These are phyloP conservation scores for Clavispora carvajalis DNA, from an alignment of 805 yeast species.

Conservation along the genomic window DNA sequence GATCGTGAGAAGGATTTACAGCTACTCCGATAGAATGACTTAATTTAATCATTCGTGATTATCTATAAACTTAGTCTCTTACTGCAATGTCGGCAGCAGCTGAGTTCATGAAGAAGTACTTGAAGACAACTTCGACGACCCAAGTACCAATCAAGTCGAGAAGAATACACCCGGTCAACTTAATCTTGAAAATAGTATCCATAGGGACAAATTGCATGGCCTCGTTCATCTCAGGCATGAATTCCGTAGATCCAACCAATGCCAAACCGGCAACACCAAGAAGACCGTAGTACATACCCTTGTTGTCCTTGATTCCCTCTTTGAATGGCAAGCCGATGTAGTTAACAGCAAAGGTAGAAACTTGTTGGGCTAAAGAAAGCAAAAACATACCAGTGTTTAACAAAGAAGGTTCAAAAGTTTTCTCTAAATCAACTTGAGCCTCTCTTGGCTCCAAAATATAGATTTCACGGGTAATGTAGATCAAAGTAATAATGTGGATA, in stretches of 20 bases:
- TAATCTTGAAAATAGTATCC: constrained; percentile 65
- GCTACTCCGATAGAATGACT: constrained; percentile 3
- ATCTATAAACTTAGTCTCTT: constrained; percentile 18
- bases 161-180: constrained; percentile 67
- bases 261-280: constrained; percentile 88
- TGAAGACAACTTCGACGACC: constrained; percentile 75
- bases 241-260: constrained; percentile 87
- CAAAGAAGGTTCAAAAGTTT: constrained; percentile 80
- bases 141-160: constrained; percentile 74
- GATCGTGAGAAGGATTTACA: constrained; percentile 25
- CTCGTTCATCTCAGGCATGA: constrained; percentile 89
- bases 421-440: constrained; percentile 85
- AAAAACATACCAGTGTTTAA: constrained; percentile 94
- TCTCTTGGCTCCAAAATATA: constrained; percentile 89
- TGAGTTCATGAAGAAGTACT: constrained; percentile 81
- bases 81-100: constrained; percentile 87
- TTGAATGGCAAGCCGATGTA: constrained; percentile 97
- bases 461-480: constrained; percentile 79
- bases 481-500: constrained; percentile 75
- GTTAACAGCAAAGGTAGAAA: constrained; percentile 95
- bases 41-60: background rate
- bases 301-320: constrained; percentile 82
- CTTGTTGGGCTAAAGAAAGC: constrained; percentile 92
- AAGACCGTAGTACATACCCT: constrained; percentile 95
- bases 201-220: constrained; percentile 89